These are phyloP conservation scores for Bipolaris victoriae DNA, from an alignment of 2,329 filamentous ascomycete species.

Conservation along the genomic window DNA sequence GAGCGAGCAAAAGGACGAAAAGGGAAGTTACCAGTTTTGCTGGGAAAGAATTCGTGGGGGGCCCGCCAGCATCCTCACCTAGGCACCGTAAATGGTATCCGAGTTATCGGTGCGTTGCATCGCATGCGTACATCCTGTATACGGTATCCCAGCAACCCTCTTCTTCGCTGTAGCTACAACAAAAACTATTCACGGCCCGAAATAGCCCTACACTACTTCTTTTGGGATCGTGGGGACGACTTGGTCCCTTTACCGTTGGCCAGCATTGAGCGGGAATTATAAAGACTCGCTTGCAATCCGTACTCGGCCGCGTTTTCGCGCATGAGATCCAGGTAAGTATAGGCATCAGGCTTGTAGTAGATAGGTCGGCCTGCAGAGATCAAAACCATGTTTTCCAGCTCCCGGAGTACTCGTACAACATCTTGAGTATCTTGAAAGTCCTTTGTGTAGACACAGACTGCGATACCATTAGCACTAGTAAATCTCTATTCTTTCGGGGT, in stretches of 20 bases:
- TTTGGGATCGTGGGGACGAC: conserved; percentile 11
- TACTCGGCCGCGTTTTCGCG: conserved; percentile 47
- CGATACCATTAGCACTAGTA: neutral
- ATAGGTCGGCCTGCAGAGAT: conserved; percentile 59
- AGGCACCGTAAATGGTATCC: neutral
- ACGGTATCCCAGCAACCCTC: neutral
- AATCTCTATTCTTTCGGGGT: neutral
- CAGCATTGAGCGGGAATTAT: conserved; percentile 50
- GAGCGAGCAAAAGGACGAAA: neutral
- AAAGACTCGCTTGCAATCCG: conserved; percentile 52
- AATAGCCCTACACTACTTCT: conserved; percentile 19
- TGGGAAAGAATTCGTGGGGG: neutral
- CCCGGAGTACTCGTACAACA: conserved; percentile 69
- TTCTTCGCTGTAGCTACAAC: neutral
- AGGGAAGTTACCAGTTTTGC: neutral
- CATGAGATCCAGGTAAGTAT: conserved; percentile 53
- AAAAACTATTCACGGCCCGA: neutral
- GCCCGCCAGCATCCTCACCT: neutral
- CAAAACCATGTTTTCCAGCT: conserved; percentile 67
- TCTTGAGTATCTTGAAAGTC: conserved; percentile 75
- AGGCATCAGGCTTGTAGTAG: conserved; percentile 78
- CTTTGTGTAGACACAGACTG: conserved; percentile 72
- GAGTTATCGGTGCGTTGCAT: neutral
- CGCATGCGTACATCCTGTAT: neutral
- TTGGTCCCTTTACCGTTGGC: conserved; percentile 19